Percentiles rank a stretch among this genome's conserved stretches.
Evolutionary conservation across 495 filamentous ascomycete genomes (phyloP).

Genomic region (Trichoderma parareesei): DNA sequence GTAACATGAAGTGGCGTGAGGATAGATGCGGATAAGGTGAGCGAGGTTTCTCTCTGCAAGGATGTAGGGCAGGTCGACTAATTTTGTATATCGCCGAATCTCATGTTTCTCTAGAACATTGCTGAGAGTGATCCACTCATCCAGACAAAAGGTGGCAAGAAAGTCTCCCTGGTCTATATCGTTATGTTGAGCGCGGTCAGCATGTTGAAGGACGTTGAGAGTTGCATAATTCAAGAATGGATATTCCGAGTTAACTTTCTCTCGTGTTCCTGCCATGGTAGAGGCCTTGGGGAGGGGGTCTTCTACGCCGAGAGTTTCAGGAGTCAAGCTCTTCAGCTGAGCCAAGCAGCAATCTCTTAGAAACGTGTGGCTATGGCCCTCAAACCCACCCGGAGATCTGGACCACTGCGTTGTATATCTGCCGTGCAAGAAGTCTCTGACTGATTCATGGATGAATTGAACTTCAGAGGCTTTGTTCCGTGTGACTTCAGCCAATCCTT

Average conservation of each 20-base stretch:
- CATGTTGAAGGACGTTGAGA: slow-evolving; percentile 36
- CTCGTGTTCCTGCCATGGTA: not conserved
- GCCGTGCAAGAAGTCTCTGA: slow-evolving; percentile 27
- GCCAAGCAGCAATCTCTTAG: not conserved
- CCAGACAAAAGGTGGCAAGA: too few species aligned
- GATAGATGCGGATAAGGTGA: slow-evolving; percentile 28
- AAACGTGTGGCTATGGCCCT: not conserved
- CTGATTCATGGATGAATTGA: slow-evolving; percentile 39
- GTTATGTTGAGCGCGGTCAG: slow-evolving; percentile 28
- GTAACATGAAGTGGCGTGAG: slow-evolving; percentile 16
- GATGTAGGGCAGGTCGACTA: slow-evolving; percentile 38
- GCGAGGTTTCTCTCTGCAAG: slow-evolving; percentile 34
- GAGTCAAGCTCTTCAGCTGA: not conserved
- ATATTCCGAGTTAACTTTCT: slow-evolving; percentile 15
- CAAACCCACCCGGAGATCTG: not conserved
- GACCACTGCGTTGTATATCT: not conserved
- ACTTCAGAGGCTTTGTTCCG: slow-evolving; percentile 19
- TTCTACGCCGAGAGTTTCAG: not conserved
- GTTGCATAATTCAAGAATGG: slow-evolving; percentile 41
- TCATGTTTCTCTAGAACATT: slow-evolving; percentile 23
- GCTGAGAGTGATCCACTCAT: slow-evolving; percentile 31
- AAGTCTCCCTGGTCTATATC: slow-evolving; percentile 31
- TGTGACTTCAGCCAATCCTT: slow-evolving; percentile 29
- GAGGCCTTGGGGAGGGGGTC: not conserved
- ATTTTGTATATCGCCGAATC: slow-evolving; percentile 23